phyloP scores from a whole-genome alignment of 371 early-diverging fungal genomes.

The Massospora cicadina region DNA sequence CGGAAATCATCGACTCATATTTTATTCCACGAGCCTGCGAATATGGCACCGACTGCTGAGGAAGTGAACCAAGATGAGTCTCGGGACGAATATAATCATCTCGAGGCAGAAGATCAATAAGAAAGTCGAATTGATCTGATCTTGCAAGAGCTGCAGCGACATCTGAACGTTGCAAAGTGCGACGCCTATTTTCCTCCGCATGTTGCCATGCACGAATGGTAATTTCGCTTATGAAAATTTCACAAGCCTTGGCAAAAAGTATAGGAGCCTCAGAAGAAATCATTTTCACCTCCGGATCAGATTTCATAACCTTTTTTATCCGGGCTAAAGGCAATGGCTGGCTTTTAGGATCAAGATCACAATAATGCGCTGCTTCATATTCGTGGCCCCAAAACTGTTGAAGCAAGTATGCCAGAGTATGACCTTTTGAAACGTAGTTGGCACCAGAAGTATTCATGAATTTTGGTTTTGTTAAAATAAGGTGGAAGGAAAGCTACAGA shows the following conservation, averaged over 20 bases:
- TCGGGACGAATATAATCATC: slow-evolving; percentile 32
- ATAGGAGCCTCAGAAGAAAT: slow-evolving; percentile 19
- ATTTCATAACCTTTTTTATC: slow-evolving; percentile 99
- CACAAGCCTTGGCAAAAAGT: slow-evolving; percentile 41
- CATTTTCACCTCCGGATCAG: slow-evolving; percentile 94
- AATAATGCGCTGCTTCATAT: background rate
- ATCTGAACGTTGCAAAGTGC: slow-evolving; percentile 92
- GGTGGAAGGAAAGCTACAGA: background rate
- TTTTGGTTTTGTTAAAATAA: background rate
- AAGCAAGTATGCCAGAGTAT: slow-evolving; percentile 6
- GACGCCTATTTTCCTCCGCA: slow-evolving; percentile 96
- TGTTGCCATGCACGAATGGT: slow-evolving; percentile 89
- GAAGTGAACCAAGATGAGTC: background rate
- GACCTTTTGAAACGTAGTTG: slow-evolving; percentile 10
- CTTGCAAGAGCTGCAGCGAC: slow-evolving; percentile 87
- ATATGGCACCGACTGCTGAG: background rate
- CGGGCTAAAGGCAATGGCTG: slow-evolving; percentile 95
- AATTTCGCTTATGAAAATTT: slow-evolving; percentile 79
- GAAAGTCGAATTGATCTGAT: slow-evolving; percentile 95
- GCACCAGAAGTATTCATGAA: slow-evolving; percentile 2
- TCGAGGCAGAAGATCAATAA: slow-evolving; percentile 96
- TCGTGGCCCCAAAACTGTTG: slow-evolving; percentile 11
- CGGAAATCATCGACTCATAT: background rate
- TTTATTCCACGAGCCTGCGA: background rate
- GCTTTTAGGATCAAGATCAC: slow-evolving; percentile 10